phyloP scores from a whole-genome alignment of 78 protist genomes.

The Chrysochromulina parva region DNA sequence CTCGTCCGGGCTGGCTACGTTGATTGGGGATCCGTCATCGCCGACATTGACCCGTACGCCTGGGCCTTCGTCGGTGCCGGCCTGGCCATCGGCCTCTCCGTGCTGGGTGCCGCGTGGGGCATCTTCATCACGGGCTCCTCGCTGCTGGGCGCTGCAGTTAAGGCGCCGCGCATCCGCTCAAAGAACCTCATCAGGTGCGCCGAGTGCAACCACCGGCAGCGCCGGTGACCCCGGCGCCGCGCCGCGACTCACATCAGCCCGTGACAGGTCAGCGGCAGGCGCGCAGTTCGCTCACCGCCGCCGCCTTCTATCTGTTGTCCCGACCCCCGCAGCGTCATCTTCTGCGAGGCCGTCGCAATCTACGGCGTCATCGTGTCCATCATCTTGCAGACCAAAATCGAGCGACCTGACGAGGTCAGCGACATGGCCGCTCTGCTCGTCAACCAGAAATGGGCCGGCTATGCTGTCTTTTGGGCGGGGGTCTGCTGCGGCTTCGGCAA shows the following conservation, averaged over 20 bases:
- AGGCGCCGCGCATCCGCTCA: slow-evolving; percentile 90
- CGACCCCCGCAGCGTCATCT: slow-evolving; percentile 69
- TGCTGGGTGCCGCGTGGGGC: slow-evolving; percentile 99
- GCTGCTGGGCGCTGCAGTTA: slow-evolving; percentile 93
- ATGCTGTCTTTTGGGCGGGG: not conserved
- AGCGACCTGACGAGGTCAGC: not conserved
- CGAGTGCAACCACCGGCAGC: too few species aligned
- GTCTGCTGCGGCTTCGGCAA: not conserved
- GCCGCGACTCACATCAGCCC: too few species aligned
- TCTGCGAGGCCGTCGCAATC: slow-evolving; percentile 99
- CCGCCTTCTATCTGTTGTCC: not conserved
- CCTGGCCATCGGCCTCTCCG: slow-evolving; percentile 89
- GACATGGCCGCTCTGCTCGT: not conserved
- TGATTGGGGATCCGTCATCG: slow-evolving; percentile 20
- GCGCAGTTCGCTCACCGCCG: too few species aligned
- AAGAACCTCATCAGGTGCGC: slow-evolving; percentile 86
- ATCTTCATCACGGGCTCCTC: slow-evolving; percentile 89
- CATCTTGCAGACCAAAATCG: slow-evolving; percentile 65
- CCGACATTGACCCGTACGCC: slow-evolving; percentile 69
- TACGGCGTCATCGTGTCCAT: slow-evolving; percentile 98
- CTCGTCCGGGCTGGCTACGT: not conserved
- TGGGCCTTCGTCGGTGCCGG: slow-evolving; percentile 87
- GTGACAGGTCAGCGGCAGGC: too few species aligned
- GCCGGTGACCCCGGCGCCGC: too few species aligned
- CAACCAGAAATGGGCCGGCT: not conserved